Conservation (phyloP, 2,329 filamentous ascomycete genomes). For the Cercospora janseana region DNA sequence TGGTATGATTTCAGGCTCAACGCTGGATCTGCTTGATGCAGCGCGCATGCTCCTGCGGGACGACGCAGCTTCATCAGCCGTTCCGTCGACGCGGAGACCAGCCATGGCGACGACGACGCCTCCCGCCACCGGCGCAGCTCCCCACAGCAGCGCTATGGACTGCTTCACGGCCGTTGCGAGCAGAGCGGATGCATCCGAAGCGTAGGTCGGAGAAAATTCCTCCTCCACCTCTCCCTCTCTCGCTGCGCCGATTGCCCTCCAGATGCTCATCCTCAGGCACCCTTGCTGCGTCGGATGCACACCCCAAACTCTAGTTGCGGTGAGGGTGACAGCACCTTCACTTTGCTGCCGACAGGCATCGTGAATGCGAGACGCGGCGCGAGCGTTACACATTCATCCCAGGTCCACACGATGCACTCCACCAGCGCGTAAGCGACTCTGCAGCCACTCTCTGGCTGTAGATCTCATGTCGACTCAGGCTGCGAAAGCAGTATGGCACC, state of each 20-base stretch:
- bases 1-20: too few relatives aligned
- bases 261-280: neutral
- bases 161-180: too few relatives aligned
- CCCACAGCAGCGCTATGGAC: too few relatives aligned
- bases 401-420: constrained; percentile 3
- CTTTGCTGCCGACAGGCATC: neutral
- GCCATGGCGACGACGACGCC: too few relatives aligned
- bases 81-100: too few relatives aligned
- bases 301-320: constrained; percentile 1
- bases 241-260: neutral
- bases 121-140: too few relatives aligned
- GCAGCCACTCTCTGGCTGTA: constrained; percentile 9
- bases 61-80: too few relatives aligned
- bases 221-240: neutral
- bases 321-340: constrained; percentile 6
- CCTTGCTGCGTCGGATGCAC: neutral
- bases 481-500: constrained; percentile 43
- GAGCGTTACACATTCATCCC: neutral
- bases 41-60: too few relatives aligned
- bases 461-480: constrained; percentile 5
- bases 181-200: too few relatives aligned
- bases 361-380: neutral
- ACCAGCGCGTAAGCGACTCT: constrained; percentile 7
- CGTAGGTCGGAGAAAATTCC: too few relatives aligned
- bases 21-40: too few relatives aligned